Evolutionary conservation across 1,284 basidiomycete genomes (phyloP).

Genomic region (Pseudozyma sp.): DNA sequence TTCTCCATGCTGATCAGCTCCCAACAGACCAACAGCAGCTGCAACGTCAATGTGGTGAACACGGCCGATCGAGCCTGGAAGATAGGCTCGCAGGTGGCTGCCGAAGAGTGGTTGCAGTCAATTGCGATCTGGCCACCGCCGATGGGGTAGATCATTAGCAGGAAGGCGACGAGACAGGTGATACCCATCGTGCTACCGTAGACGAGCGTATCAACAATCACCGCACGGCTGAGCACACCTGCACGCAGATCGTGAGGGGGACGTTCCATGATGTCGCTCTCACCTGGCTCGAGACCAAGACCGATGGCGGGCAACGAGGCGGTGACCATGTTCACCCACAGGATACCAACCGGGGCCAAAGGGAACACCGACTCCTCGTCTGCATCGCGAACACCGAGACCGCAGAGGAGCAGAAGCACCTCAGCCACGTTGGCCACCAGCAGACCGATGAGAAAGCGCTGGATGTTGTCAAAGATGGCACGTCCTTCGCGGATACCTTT

Average conservation of each 20-base stretch:
- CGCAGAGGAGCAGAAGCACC: conserved; percentile 60
- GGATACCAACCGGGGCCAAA: conserved; percentile 58
- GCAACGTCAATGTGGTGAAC: conserved; percentile 60
- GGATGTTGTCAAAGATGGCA: conserved; percentile 65
- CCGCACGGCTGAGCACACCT: conserved; percentile 57
- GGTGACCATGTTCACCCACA: conserved; percentile 64
- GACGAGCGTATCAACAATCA: conserved; percentile 62
- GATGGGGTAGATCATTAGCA: conserved; percentile 61
- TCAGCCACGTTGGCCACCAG: conserved; percentile 63
- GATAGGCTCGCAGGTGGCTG: conserved; percentile 51
- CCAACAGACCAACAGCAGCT: conserved; percentile 61
- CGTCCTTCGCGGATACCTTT: conserved; percentile 60
- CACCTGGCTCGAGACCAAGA: conserved; percentile 58
- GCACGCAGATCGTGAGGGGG: conserved; percentile 56
- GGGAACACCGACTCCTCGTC: conserved; percentile 60
- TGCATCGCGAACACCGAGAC: conserved; percentile 59
- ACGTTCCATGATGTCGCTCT: conserved; percentile 58
- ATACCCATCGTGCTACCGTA: conserved; percentile 60
- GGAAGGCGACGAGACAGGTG: conserved; percentile 59
- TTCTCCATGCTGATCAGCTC: conserved; percentile 60
- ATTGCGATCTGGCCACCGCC: conserved; percentile 50
- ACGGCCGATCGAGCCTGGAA: conserved; percentile 61
- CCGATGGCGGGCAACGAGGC: conserved; percentile 62
- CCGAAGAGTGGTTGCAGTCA: conserved; percentile 59
- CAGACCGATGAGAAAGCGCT: conserved; percentile 61